These are phyloP conservation scores for Dalechampia spathulata DNA, from an alignment of 441 rosid genomes.

Conservation along the genomic window DNA sequence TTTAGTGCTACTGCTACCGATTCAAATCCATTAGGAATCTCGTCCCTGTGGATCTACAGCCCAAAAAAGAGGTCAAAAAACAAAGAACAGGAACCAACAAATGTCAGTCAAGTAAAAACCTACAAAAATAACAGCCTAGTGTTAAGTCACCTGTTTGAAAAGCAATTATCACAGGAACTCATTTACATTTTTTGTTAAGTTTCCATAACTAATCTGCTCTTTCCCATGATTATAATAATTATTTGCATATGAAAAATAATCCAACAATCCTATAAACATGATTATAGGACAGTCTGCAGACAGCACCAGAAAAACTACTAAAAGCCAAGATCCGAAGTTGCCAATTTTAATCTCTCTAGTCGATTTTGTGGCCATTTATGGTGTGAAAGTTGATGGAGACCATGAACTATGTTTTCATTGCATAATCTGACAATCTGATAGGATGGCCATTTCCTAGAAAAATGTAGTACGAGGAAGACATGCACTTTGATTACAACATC, in stretches of 20 bases:
- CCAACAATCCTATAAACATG: not conserved
- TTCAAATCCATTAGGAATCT: constrained; percentile 38
- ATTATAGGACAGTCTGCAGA: not conserved
- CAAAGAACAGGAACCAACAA: constrained; percentile 8
- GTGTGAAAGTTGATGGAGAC: not conserved
- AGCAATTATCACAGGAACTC: not conserved
- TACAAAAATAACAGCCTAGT: not conserved
- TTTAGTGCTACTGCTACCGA: constrained; percentile 26
- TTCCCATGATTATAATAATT: not conserved
- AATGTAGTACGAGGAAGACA: not conserved
- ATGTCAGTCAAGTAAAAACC: not conserved
- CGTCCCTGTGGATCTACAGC: constrained; percentile 35
- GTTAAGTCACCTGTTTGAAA: not conserved
- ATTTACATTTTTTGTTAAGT: not conserved
- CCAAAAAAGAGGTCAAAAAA: constrained; percentile 9
- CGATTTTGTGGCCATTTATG: not conserved
- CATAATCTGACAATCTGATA: not conserved
- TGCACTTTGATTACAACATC: not conserved
- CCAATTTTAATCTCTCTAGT: not conserved
- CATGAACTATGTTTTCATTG: not conserved
- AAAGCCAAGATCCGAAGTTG: not conserved
- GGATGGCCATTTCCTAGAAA: not conserved
- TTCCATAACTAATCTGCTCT: constrained; percentile 1
- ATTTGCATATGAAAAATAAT: not conserved
- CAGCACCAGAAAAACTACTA: not conserved